Conservation (phyloP, 768 basidiomycete species). For the Lepiota brunneoincarnata region DNA sequence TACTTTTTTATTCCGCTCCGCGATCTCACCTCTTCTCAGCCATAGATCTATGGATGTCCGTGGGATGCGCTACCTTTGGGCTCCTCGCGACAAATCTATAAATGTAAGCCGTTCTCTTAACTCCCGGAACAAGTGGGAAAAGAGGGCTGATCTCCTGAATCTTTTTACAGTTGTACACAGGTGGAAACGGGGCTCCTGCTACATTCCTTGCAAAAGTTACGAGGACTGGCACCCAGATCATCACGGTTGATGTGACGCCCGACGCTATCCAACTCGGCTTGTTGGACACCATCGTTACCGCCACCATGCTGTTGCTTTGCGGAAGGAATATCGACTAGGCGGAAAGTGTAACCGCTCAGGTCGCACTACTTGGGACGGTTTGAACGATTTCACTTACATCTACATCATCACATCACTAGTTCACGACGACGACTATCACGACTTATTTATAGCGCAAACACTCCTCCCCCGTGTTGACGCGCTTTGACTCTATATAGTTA, state of each 20-base stretch:
- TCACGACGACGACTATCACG: too few relatives aligned
- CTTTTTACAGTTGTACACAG: constrained; percentile 43
- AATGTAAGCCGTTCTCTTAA: constrained; percentile 38
- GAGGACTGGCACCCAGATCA: constrained; percentile 27
- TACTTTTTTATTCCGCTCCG: neutral
- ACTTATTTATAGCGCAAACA: too few relatives aligned
- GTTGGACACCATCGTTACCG: constrained; percentile 48
- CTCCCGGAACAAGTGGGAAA: neutral
- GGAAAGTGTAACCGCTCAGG: neutral
- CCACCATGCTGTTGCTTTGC: constrained; percentile 52
- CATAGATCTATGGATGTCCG: constrained; percentile 50
- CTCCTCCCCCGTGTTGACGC: too few relatives aligned
- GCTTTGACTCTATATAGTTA: too few relatives aligned
- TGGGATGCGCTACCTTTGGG: constrained; percentile 53
- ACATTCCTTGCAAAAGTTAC: constrained; percentile 51
- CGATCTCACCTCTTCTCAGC: constrained; percentile 23
- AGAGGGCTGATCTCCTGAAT: neutral
- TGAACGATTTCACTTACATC: too few relatives aligned
- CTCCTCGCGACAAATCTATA: constrained; percentile 49
- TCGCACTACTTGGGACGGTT: too few relatives aligned
- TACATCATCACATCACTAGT: too few relatives aligned
- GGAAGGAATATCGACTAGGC: constrained; percentile 60
- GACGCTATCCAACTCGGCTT: constrained; percentile 54
- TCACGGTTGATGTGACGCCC: constrained; percentile 54
- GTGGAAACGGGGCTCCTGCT: constrained; percentile 26